A percentile compares a stretch with the other conserved stretches of the same genome.
Evolutionary conservation across 2,329 filamentous ascomycete species (phyloP).

Genomic region (Venturiaceae sp.): DNA sequence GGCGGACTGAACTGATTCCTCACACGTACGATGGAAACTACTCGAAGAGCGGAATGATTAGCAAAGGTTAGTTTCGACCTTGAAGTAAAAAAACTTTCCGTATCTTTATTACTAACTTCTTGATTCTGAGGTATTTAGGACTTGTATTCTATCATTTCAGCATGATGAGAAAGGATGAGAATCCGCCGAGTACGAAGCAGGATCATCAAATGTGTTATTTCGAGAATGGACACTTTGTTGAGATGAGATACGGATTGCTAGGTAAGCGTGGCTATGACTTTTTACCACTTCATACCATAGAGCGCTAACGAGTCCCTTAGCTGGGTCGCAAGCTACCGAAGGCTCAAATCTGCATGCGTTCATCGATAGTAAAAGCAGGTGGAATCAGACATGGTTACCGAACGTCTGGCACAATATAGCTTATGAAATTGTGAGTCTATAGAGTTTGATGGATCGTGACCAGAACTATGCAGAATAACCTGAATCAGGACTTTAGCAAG

Average conservation of each 20-base stretch:
- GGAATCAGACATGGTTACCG: slow-evolving; percentile 51
- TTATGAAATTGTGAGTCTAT: slow-evolving; percentile 54
- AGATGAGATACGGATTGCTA: slow-evolving; percentile 60
- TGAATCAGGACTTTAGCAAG: slow-evolving; percentile 45
- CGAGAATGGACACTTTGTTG: slow-evolving; percentile 60
- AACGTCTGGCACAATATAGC: slow-evolving; percentile 67
- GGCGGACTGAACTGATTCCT: slow-evolving; percentile 66
- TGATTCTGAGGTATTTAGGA: no score
- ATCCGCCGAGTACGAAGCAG: slow-evolving; percentile 50
- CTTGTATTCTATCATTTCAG: slow-evolving; percentile 65
- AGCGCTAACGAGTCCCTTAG: no score
- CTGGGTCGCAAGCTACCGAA: slow-evolving; percentile 37
- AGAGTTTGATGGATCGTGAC: no score
- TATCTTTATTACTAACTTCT: no score
- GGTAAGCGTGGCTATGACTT: slow-evolving; percentile 9
- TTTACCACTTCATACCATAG: slow-evolving; percentile 11
- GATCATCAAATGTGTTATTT: slow-evolving; percentile 60
- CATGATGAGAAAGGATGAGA: slow-evolving; percentile 48
- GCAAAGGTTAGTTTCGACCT: no score
- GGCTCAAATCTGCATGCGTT: slow-evolving; percentile 54
- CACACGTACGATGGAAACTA: background rate
- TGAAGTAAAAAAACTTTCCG: no score
- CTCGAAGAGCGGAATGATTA: slow-evolving; percentile 45
- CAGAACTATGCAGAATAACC: slow-evolving; percentile 3
- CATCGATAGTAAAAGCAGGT: slow-evolving; percentile 49